Evolutionary conservation across 163 green algal genomes (phyloP).

Genomic region (Prototheca wickerhamii): DNA sequence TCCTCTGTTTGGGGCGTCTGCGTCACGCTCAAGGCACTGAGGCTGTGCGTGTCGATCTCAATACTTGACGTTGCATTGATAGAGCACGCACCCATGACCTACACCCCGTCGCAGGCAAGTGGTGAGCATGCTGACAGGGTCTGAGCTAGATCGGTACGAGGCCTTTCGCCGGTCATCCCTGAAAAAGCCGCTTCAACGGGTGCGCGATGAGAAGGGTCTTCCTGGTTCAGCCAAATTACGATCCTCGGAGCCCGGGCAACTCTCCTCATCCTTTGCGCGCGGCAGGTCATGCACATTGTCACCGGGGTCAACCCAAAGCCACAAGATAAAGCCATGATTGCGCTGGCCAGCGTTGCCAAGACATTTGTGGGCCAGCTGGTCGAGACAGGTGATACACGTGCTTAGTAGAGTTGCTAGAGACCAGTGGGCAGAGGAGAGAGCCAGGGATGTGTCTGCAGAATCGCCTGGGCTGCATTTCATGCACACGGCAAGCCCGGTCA

Average conservation of each 20-base stretch:
- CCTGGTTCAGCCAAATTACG: neutral
- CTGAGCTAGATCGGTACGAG: slow-evolving; percentile 60
- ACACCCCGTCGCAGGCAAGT: slow-evolving; percentile 20
- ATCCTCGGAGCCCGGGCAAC: slow-evolving; percentile 1
- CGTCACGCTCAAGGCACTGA: too few relatives aligned
- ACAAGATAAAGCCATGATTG: slow-evolving; percentile 31
- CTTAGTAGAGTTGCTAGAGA: too few relatives aligned
- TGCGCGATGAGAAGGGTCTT: slow-evolving; percentile 24
- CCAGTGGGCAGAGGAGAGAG: too few relatives aligned
- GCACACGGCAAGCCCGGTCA: too few relatives aligned
- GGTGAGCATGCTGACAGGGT: slow-evolving; percentile 41
- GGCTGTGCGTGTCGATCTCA: too few relatives aligned
- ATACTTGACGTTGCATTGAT: too few relatives aligned
- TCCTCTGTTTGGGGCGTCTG: too few relatives aligned
- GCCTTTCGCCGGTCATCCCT: slow-evolving; percentile 55
- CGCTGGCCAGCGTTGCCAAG: slow-evolving; percentile 40
- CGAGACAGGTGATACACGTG: slow-evolving; percentile 21
- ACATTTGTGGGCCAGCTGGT: slow-evolving; percentile 49
- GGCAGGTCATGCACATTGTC: slow-evolving; percentile 12
- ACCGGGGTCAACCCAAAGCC: slow-evolving; percentile 18
- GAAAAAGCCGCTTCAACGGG: slow-evolving; percentile 35
- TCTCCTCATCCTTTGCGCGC: too few relatives aligned
- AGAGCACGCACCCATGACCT: neutral
- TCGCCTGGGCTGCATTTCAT: too few relatives aligned
- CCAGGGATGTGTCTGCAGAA: too few relatives aligned